These are phyloP conservation scores for Penicillium oxalicum DNA, from an alignment of 2,329 filamentous ascomycete species.

Conservation along the genomic window DNA sequence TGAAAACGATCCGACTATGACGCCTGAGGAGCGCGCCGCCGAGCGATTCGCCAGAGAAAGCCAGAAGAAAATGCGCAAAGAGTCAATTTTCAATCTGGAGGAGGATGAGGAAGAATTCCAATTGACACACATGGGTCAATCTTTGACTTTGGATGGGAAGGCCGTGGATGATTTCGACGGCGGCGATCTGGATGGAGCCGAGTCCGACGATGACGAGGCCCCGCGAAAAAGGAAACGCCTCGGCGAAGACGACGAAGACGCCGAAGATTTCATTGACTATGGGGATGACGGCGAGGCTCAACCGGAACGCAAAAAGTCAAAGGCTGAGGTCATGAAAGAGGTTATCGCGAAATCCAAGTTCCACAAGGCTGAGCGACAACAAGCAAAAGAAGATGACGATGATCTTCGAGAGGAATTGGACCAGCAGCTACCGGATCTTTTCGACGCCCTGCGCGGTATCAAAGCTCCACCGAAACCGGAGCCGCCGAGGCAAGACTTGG, in stretches of 20 bases:
- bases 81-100: conserved; percentile 82
- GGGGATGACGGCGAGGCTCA: conserved; percentile 48
- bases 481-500: conserved; percentile 40
- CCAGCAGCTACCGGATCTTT: conserved; percentile 71
- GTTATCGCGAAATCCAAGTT: conserved; percentile 95
- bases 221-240: conserved; percentile 50
- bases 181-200: conserved; percentile 55
- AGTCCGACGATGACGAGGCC: conserved; percentile 51
- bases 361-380: conserved; percentile 90
- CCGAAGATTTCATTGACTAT: conserved; percentile 36
- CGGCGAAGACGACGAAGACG: conserved; percentile 40
- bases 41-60: conserved; percentile 88
- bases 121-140: conserved; percentile 78
- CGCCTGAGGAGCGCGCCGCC: conserved; percentile 83
- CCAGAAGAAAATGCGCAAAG: conserved; percentile 69
- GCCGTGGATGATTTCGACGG: conserved; percentile 72
- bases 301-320: conserved; percentile 84
- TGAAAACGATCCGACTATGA: conserved; percentile 91
- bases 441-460: conserved; percentile 60
- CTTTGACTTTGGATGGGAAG: conserved; percentile 58
- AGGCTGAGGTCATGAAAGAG: conserved; percentile 96
- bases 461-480: conserved; percentile 48
- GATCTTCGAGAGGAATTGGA: conserved; percentile 80
- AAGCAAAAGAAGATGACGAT: conserved; percentile 86
- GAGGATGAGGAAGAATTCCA: conserved; percentile 65